These are phyloP conservation scores for Vickermania spadyakhi DNA, from an alignment of 208 protist species.

Conservation along the genomic window DNA sequence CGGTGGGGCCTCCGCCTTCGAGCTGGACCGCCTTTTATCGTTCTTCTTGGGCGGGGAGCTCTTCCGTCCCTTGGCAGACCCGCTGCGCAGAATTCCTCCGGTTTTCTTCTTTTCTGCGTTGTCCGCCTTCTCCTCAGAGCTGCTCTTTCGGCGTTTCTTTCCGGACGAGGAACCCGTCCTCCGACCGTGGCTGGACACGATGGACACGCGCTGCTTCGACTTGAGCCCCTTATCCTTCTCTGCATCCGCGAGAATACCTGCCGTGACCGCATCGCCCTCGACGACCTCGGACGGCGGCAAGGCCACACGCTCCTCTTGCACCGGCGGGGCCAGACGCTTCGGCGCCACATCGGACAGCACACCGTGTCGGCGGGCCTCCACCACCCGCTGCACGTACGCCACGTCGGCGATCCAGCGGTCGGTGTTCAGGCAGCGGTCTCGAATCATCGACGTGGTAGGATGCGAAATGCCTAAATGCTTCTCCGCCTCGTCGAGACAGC, in stretches of 20 bases:
- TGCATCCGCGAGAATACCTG: neutral
- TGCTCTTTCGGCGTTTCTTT: neutral
- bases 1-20: neutral
- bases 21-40: neutral
- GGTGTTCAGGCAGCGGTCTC: constrained; percentile 47
- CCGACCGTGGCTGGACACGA: neutral
- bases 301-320: neutral
- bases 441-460: constrained; percentile 60
- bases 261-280: neutral
- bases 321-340: neutral
- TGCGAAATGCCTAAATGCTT: constrained; percentile 38
- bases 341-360: neutral
- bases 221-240: neutral
- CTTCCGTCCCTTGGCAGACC: neutral
- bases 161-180: neutral
- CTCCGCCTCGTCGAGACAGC: constrained; percentile 52
- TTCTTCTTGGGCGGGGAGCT: neutral
- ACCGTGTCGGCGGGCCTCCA: neutral
- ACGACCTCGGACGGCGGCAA: neutral
- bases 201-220: neutral
- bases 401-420: constrained; percentile 16
- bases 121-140: neutral
- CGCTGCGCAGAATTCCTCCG: neutral
- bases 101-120: neutral
- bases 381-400: neutral